Conservation (phyloP, 495 filamentous ascomycete genomes). For the Bryoglossum gracile region DNA sequence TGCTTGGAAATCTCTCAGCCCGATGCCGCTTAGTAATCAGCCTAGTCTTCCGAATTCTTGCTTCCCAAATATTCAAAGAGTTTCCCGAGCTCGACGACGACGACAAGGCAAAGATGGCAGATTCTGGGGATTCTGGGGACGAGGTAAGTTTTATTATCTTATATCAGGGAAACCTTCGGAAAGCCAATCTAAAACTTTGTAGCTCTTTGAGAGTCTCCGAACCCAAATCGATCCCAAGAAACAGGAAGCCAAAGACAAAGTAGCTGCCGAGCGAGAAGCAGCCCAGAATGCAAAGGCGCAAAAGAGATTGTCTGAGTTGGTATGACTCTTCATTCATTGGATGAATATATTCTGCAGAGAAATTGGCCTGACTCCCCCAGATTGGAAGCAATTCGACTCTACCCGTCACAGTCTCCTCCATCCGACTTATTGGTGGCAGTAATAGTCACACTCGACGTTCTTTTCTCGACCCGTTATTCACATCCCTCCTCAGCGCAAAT, state of each 20-base stretch:
- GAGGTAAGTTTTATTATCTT: slow-evolving; percentile 33
- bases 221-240: slow-evolving; percentile 53
- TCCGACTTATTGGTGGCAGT: slow-evolving; percentile 72
- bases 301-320: slow-evolving; percentile 50
- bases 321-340: slow-evolving; percentile 18
- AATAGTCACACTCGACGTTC: slow-evolving; percentile 67
- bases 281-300: slow-evolving; percentile 62
- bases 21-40: slow-evolving; percentile 3
- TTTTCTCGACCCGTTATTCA: slow-evolving; percentile 74
- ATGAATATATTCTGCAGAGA: too few species aligned
- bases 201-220: slow-evolving; percentile 70
- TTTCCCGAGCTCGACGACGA: too few species aligned
- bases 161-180: neutral
- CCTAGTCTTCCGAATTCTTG: too few species aligned
- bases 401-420: slow-evolving; percentile 70
- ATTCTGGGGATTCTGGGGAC: slow-evolving; percentile 42
- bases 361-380: too few species aligned
- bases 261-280: slow-evolving; percentile 52
- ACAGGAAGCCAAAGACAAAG: slow-evolving; percentile 53
- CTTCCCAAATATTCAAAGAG: too few species aligned
- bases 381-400: slow-evolving; percentile 73
- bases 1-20: too few species aligned
- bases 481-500: slow-evolving; percentile 65
- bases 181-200: neutral
- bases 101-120: slow-evolving; percentile 5